Evolutionary conservation across 192 early-diverging fungal genomes (phyloP).

Genomic region (Coemansia sp.): DNA sequence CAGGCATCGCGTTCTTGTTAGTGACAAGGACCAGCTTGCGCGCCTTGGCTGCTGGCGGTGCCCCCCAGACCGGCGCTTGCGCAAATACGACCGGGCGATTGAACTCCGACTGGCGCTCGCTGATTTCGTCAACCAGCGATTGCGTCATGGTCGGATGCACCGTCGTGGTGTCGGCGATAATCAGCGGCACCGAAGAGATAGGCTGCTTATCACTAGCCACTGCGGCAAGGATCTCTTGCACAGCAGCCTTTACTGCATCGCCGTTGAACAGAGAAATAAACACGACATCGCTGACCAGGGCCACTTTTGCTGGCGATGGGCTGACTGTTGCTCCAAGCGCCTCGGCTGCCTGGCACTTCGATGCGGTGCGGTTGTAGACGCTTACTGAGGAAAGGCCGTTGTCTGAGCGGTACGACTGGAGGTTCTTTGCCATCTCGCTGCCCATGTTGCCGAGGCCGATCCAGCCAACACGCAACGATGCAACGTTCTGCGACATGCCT

Average conservation of each 20-base stretch:
- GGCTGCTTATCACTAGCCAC: not conserved
- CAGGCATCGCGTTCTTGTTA: conserved; percentile 28
- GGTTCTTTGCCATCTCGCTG: conserved; percentile 63
- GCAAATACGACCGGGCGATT: conserved; percentile 29
- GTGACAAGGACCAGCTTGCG: conserved; percentile 60
- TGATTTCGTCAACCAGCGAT: conserved; percentile 27
- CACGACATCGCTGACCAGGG: conserved; percentile 57
- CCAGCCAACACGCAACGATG: conserved; percentile 52
- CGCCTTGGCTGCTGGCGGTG: conserved; percentile 53
- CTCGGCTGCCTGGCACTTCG: conserved; percentile 48
- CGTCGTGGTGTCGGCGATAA: conserved; percentile 66
- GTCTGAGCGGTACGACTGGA: conserved; percentile 54
- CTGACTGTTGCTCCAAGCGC: conserved; percentile 48
- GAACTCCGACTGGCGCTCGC: not conserved
- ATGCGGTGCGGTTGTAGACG: conserved; percentile 68
- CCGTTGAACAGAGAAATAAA: conserved; percentile 68
- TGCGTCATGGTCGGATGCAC: conserved; percentile 52
- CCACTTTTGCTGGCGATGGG: conserved; percentile 41
- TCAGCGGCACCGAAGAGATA: conserved; percentile 17
- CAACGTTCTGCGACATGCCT: not conserved
- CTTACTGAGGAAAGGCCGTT: conserved; percentile 34
- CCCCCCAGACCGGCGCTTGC: conserved; percentile 63
- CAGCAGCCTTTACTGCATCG: conserved; percentile 55
- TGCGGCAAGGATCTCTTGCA: conserved; percentile 41
- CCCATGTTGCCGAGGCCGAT: conserved; percentile 71